A percentile compares a stretch with the other conserved stretches of the same genome.
Conservation (phyloP, 139 green algal genomes). For the Chlamydomonas sphaeroides region DNA sequence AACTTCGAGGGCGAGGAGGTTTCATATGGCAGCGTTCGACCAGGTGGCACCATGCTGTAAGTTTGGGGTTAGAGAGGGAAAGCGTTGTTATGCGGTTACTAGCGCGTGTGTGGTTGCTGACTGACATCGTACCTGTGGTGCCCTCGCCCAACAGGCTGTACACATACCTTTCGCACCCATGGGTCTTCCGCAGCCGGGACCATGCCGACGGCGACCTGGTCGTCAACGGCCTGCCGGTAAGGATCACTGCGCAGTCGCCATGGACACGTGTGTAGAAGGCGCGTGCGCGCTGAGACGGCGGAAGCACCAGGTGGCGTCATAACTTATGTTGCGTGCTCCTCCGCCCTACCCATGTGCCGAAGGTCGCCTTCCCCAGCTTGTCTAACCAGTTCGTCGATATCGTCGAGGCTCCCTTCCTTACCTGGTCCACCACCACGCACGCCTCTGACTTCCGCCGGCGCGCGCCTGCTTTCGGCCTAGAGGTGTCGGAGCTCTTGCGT, state of each 20-base stretch:
- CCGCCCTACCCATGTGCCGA: too few relatives aligned
- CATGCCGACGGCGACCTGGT: not conserved
- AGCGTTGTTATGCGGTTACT: too few relatives aligned
- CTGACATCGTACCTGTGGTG: not conserved
- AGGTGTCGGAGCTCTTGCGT: not conserved
- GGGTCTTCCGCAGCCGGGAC: slow-evolving; percentile 23
- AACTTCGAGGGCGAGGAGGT: slow-evolving; percentile 4
- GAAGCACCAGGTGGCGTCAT: too few relatives aligned
- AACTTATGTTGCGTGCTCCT: too few relatives aligned
- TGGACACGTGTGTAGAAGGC: too few relatives aligned
- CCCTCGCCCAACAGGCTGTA: not conserved
- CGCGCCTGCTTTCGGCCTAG: not conserved
- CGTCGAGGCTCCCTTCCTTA: not conserved
- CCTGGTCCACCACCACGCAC: not conserved
- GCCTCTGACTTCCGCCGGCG: not conserved
- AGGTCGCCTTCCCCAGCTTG: slow-evolving; percentile 9
- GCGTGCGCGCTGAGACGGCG: too few relatives aligned
- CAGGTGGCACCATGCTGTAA: not conserved
- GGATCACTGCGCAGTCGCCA: too few relatives aligned
- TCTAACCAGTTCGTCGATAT: not conserved
- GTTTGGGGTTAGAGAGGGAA: too few relatives aligned
- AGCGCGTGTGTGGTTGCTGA: too few relatives aligned
- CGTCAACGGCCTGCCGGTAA: not conserved
- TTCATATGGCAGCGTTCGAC: not conserved
- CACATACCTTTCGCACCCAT: slow-evolving; percentile 18